Conservation (phyloP, 257 asterid species). For the Eucommia ulmoides region DNA sequence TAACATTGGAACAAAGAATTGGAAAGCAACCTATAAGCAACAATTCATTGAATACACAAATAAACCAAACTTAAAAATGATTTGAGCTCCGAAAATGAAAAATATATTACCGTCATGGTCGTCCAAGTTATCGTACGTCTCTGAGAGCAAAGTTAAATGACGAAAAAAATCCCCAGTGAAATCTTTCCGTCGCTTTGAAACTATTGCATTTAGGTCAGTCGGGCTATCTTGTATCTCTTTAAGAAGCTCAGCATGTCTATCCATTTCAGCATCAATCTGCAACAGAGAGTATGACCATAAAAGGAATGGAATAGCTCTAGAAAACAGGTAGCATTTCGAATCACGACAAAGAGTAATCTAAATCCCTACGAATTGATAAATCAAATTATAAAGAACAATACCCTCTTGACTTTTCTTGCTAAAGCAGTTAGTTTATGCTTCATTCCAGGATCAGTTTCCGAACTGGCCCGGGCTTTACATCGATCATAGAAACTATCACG, state of each 20-base stretch:
- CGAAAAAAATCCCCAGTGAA: conserved; percentile 77
- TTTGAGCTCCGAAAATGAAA: neutral
- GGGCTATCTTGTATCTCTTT: conserved; percentile 76
- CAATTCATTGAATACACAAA: no score
- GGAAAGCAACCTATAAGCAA: no score
- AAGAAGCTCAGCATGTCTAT: conserved; percentile 52
- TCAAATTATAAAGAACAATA: conserved; percentile 3
- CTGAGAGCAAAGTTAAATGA: conserved; percentile 57
- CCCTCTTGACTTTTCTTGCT: conserved; percentile 73
- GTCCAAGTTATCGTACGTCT: conserved; percentile 64
- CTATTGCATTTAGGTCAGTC: conserved; percentile 67
- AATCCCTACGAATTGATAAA: neutral
- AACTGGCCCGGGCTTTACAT: conserved; percentile 46
- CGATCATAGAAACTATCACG: conserved; percentile 49
- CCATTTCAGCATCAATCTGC: conserved; percentile 97
- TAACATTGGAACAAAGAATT: no score
- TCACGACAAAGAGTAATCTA: neutral
- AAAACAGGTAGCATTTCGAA: conserved; percentile 3
- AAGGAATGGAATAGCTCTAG: neutral
- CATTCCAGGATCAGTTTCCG: conserved; percentile 39
- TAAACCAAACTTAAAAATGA: no score
- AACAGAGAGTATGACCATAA: conserved; percentile 24
- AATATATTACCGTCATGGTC: conserved; percentile 63
- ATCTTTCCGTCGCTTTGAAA: conserved; percentile 65
- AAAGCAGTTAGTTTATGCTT: conserved; percentile 50